A percentile compares a stretch with the other conserved stretches of the same genome.
Evolutionary conservation across 2,329 filamentous ascomycete genomes (phyloP).

Genomic region (Penicillium sp.): DNA sequence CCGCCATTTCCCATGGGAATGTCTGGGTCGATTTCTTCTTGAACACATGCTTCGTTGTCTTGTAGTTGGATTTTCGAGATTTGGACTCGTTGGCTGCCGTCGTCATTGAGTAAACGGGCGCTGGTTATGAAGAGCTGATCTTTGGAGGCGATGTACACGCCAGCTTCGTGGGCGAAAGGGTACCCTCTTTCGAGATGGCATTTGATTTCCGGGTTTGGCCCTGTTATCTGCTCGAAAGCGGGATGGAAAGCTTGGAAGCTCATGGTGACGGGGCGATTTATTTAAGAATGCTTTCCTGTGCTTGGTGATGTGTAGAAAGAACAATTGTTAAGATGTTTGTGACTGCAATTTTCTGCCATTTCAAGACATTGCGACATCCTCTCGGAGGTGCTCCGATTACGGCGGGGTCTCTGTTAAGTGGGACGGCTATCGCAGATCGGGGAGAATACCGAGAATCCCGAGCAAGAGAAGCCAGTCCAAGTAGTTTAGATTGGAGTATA

Average conservation of each 20-base stretch:
- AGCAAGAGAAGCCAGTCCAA: neutral
- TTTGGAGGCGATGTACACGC: conserved; percentile 34
- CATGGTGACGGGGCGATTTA: neutral
- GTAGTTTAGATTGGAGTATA: neutral
- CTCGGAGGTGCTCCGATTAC: neutral
- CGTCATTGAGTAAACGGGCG: conserved; percentile 2
- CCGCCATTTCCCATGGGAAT: conserved; percentile 52
- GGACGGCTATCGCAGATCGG: neutral
- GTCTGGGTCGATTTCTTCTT: conserved; percentile 28
- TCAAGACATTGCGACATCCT: too few relatives aligned
- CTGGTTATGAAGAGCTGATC: conserved; percentile 42
- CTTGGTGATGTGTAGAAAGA: neutral
- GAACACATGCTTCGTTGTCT: neutral
- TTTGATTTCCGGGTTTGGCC: neutral
- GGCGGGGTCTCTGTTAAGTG: neutral
- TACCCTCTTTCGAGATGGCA: conserved; percentile 21
- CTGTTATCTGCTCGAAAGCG: neutral
- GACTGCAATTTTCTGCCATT: too few relatives aligned
- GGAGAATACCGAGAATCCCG: neutral
- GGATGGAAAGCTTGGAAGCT: neutral
- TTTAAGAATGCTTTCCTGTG: neutral
- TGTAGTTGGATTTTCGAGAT: conserved; percentile 19
- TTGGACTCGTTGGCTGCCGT: conserved; percentile 22
- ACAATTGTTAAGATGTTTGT: neutral
- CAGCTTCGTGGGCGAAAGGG: conserved; percentile 53